Evolutionary conservation across 192 early-diverging fungal species (phyloP).

Genomic region (Podila epicladia): DNA sequence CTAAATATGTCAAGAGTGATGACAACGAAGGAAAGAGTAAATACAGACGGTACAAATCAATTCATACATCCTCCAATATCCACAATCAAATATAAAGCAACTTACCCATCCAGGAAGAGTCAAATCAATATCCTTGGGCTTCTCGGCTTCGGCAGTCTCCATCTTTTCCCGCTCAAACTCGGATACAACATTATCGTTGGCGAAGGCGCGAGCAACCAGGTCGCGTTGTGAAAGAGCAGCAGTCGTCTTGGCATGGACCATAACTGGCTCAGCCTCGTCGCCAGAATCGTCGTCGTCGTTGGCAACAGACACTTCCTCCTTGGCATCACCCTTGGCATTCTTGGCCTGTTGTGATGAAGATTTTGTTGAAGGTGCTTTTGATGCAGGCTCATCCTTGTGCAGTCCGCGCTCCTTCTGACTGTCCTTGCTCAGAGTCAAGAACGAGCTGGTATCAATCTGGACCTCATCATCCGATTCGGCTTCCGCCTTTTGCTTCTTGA

Average conservation of each 20-base stretch:
- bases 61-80: background rate
- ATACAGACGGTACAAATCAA: background rate
- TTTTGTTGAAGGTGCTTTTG: constrained; percentile 3
- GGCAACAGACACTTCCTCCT: background rate
- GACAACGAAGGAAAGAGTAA: background rate
- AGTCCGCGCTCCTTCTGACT: constrained; percentile 48
- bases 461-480: constrained; percentile 66
- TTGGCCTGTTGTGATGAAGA: background rate
- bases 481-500: constrained; percentile 67
- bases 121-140: constrained; percentile 80
- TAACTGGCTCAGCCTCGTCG: constrained; percentile 42
- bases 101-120: constrained; percentile 92
- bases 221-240: constrained; percentile 77
- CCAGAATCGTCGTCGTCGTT: constrained; percentile 49
- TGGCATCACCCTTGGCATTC: constrained; percentile 13
- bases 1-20: constrained; percentile 25
- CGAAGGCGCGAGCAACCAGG: constrained; percentile 93
- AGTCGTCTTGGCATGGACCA: constrained; percentile 67
- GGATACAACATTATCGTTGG: constrained; percentile 87
- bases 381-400: constrained; percentile 12
- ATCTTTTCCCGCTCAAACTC: constrained; percentile 94
- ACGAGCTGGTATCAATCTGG: constrained; percentile 75
- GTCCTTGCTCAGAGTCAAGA: constrained; percentile 61
- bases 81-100: background rate
- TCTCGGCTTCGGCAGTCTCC: constrained; percentile 73